A percentile compares a stretch with the other conserved stretches of the same genome.
These are phyloP conservation scores for Kickxella alabastrina DNA, from an alignment of 192 early-diverging fungal genomes.

Conservation along the genomic window DNA sequence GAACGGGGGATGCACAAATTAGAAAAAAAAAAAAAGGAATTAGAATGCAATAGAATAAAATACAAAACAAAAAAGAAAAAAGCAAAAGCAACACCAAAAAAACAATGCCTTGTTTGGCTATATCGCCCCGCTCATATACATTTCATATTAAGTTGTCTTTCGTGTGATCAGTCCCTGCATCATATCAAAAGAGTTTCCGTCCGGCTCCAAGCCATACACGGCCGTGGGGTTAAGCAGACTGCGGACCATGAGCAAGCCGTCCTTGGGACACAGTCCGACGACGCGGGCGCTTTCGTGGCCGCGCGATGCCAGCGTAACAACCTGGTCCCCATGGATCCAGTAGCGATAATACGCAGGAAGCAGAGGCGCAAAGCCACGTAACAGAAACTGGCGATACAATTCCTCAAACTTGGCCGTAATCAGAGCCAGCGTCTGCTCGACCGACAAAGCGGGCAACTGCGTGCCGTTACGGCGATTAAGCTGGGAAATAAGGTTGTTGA, in stretches of 20 bases:
- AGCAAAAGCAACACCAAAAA: too few species aligned
- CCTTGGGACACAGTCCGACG: conserved; percentile 68
- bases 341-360: conserved; percentile 71
- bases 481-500: conserved; percentile 74
- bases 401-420: conserved; percentile 71
- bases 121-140: too few species aligned
- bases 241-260: conserved; percentile 71
- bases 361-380: conserved; percentile 67
- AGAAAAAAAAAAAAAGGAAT: background rate
- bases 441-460: conserved; percentile 31
- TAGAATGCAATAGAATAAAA: too few species aligned
- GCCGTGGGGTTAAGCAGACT: conserved; percentile 54
- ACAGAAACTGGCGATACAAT: conserved; percentile 70
- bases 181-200: conserved; percentile 98
- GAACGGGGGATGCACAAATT: background rate
- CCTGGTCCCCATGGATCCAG: conserved; percentile 84
- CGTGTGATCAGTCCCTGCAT: conserved; percentile 79
- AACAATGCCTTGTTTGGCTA: too few species aligned
- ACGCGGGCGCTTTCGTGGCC: conserved; percentile 62
- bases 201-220: conserved; percentile 81
- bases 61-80: too few species aligned
- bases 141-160: conserved; percentile 54
- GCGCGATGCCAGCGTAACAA: conserved; percentile 61
- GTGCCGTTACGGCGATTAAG: conserved; percentile 54
- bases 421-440: conserved; percentile 45